Percentiles rank a stretch among this genome's conserved stretches.
Conservation (phyloP, 305 asterid species). For the Nicotiana rustica region DNA sequence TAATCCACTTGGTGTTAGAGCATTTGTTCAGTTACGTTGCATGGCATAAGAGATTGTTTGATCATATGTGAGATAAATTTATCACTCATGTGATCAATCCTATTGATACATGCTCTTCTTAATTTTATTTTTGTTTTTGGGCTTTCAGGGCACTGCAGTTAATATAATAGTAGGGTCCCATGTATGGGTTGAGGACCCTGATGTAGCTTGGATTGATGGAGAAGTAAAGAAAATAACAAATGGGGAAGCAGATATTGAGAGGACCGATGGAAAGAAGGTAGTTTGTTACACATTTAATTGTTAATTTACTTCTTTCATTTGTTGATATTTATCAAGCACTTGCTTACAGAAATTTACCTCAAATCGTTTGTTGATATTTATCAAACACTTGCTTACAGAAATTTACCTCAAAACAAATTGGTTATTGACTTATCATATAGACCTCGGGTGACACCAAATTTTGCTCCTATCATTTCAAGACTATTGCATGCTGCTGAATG, state of each 20-base stretch:
- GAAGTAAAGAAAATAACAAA: constrained; percentile 80
- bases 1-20: neutral
- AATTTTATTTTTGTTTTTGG: constrained; percentile 31
- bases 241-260: constrained; percentile 73
- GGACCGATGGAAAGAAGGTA: constrained; percentile 87
- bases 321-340: neutral
- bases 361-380: neutral
- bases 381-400: neutral
- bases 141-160: constrained; percentile 80
- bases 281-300: constrained; percentile 19
- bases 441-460: neutral
- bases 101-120: constrained; percentile 20
- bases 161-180: constrained; percentile 94
- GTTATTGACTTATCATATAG: neutral
- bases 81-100: constrained; percentile 10
- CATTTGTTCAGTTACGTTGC: constrained; percentile 16
- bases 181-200: constrained; percentile 91
- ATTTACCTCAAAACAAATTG: constrained; percentile 3
- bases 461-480: constrained; percentile 15
- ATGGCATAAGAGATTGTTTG: constrained; percentile 24
- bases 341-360: neutral
- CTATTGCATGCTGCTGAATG: constrained; percentile 9
- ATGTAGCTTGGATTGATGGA: constrained; percentile 84
- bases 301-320: neutral
- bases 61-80: neutral